Evolutionary conservation across 2,329 filamentous ascomycete genomes (phyloP).

Genomic region (Aspergillus sp.): DNA sequence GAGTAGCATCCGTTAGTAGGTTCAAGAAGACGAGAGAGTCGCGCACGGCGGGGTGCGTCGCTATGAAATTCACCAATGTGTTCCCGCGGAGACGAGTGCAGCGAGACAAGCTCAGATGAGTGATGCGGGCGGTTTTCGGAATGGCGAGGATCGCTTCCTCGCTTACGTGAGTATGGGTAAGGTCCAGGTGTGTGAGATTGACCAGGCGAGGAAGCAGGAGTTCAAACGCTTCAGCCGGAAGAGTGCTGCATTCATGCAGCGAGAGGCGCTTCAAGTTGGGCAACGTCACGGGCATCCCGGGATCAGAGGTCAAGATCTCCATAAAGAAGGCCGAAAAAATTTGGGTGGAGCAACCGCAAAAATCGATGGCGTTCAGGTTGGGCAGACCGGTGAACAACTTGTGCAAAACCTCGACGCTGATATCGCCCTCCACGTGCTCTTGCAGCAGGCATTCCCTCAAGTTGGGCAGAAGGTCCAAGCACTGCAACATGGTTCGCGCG

Average conservation of each 20-base stretch:
- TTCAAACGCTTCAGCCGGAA: constrained; percentile 61
- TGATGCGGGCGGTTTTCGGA: constrained; percentile 61
- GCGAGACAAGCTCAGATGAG: constrained; percentile 69
- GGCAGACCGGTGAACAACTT: constrained; percentile 64
- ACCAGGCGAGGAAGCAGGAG: constrained; percentile 61
- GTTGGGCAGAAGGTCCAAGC: constrained; percentile 62
- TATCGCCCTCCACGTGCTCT: constrained; percentile 71
- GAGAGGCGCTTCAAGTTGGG: constrained; percentile 60
- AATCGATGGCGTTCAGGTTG: constrained; percentile 60
- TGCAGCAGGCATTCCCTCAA: constrained; percentile 71
- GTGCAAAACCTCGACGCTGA: constrained; percentile 58
- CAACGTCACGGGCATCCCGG: constrained; percentile 43
- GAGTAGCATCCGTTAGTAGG: constrained; percentile 62
- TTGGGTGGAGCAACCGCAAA: constrained; percentile 65
- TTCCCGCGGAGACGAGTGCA: constrained; percentile 62
- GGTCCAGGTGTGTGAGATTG: constrained; percentile 66
- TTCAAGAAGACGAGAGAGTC: constrained; percentile 62
- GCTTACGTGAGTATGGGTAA: constrained; percentile 70
- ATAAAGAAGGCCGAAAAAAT: constrained; percentile 60
- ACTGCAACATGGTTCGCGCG: constrained; percentile 61
- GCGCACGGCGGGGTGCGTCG: constrained; percentile 60
- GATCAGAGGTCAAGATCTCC: constrained; percentile 41
- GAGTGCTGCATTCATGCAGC: constrained; percentile 67
- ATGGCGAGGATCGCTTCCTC: constrained; percentile 62
- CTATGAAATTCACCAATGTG: constrained; percentile 61